A percentile compares a stretch with the other conserved stretches of the same genome.
phyloP scores from a whole-genome alignment of 495 filamentous ascomycete species.

The Hyaloscypha variabilis region DNA sequence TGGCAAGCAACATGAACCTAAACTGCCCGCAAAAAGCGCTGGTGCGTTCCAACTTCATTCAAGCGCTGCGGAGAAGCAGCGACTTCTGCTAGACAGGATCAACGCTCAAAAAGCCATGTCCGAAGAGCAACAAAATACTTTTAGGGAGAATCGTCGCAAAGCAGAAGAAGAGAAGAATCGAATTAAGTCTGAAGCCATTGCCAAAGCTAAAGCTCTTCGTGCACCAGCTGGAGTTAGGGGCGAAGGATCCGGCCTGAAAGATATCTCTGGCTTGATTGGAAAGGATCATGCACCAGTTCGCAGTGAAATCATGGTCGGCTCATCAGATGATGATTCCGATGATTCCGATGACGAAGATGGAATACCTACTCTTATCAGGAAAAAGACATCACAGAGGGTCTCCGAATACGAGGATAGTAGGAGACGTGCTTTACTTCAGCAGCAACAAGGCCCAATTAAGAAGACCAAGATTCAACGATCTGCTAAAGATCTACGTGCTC shows the following conservation, averaged over 20 bases:
- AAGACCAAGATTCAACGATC: slow-evolving; percentile 77
- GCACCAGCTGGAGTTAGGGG: slow-evolving; percentile 62
- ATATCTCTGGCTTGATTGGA: slow-evolving; percentile 71
- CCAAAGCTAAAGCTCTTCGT: slow-evolving; percentile 61
- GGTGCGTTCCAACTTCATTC: slow-evolving; percentile 28
- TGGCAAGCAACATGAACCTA: slow-evolving; percentile 27
- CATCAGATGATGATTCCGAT: slow-evolving; percentile 72
- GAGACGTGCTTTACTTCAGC: slow-evolving; percentile 48
- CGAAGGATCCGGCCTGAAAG: slow-evolving; percentile 77
- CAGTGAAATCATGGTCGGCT: slow-evolving; percentile 88
- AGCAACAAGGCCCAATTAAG: slow-evolving; percentile 69
- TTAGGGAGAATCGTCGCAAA: slow-evolving; percentile 69
- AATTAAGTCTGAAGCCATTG: slow-evolving; percentile 67
- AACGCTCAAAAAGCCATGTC: slow-evolving; percentile 34
- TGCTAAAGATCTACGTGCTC: slow-evolving; percentile 89
- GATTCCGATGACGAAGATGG: slow-evolving; percentile 61
- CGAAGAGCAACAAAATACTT: slow-evolving; percentile 39
- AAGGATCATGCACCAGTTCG: slow-evolving; percentile 75
- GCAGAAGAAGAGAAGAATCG: slow-evolving; percentile 76
- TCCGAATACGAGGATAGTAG: slow-evolving; percentile 58
- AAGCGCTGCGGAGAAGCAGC: slow-evolving; percentile 37
- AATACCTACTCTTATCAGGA: slow-evolving; percentile 48
- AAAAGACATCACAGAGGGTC: slow-evolving; percentile 47
- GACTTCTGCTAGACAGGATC: slow-evolving; percentile 41
- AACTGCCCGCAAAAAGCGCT: slow-evolving; percentile 7